Base-by-base conservation (phyloP, 805 yeast genomes). In the Candida sonorensis region DNA sequence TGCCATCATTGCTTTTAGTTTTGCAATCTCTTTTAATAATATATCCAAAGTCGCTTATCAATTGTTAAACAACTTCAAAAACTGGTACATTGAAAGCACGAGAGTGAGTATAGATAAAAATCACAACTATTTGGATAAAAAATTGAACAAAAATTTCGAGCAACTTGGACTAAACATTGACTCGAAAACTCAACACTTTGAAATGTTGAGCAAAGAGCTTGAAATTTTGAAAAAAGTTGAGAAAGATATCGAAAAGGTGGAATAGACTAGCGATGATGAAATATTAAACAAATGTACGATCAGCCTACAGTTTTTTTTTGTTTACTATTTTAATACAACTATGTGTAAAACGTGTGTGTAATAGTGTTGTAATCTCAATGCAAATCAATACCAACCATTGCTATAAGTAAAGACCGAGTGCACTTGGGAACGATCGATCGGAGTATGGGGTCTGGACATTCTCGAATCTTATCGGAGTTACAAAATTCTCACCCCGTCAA, bases 1-100 rank as follows among this genome's bases (percentile, higher is more conserved):
- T 30, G 57, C 61, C 1, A 18, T 56, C 10, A 39, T 53, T 16
- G 42, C 44, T 13, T 44, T 56, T 18, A 50, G 55, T 33, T 30
- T 53, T 21, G 56, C 51, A 2, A 20, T 55, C 4, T 40, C 57
- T 10, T 40, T 54, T 7, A 51, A 50, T 35, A 40, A 36, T 20
- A 41, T 55, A 13, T 50, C 53, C 17, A 46, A 45, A 31, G 41
- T 38, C 10, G 42, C 48, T 15, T 35, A 29, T 17, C 19, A 33
- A 24, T 34, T 30, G 2, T 35, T 53, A 23, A 25, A 30, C 16
- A 38, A 35, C 20, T 54, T 54, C 36, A 44, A 45, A 18, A 39
- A 35, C 18, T 41, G 51, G 50, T 54, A 53, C 34, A 23, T 47
- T n/a, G 53, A 51, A 11, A 38, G 29, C 24, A 23, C 45, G n/a